Conservation (phyloP, 2,329 filamentous ascomycete species). For the Xylaria sp. region DNA sequence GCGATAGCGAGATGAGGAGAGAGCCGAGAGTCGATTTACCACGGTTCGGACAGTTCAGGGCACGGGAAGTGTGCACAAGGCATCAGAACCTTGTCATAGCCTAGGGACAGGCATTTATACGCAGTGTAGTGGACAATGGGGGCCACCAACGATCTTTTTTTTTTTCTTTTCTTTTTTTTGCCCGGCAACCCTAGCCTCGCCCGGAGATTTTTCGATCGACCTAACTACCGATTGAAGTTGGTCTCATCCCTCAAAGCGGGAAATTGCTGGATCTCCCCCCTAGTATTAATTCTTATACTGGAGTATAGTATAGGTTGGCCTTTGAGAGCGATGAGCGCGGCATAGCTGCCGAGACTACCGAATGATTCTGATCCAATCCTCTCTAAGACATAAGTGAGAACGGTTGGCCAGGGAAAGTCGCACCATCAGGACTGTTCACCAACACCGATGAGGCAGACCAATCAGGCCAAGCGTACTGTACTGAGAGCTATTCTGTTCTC, state of each 20-base stretch:
- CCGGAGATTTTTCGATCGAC: conserved; percentile 28
- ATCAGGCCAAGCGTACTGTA: neutral
- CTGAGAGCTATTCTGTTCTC: neutral
- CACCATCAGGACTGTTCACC: neutral
- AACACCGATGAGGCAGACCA: neutral
- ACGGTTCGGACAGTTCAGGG: conserved; percentile 28
- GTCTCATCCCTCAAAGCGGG: conserved; percentile 14
- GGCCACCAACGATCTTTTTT: too few relatives aligned
- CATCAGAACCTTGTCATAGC: conserved; percentile 12
- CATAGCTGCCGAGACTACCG: conserved; percentile 20
- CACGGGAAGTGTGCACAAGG: conserved; percentile 15
- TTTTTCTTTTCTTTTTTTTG: too few relatives aligned
- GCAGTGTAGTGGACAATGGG: conserved; percentile 10
- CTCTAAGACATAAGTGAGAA: neutral
- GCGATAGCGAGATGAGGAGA: neutral
- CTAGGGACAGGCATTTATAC: conserved; percentile 13
- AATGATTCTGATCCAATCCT: neutral
- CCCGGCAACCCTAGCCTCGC: conserved; percentile 21
- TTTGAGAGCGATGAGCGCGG: conserved; percentile 6
- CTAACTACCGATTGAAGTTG: conserved; percentile 25
- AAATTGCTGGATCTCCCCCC: conserved; percentile 11
- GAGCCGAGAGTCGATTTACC: conserved; percentile 11
- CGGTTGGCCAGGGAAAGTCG: neutral
- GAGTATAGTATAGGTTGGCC: neutral
- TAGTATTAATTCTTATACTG: neutral